phyloP scores from a whole-genome alignment of 148 eudicot species.

The Silene conica region DNA sequence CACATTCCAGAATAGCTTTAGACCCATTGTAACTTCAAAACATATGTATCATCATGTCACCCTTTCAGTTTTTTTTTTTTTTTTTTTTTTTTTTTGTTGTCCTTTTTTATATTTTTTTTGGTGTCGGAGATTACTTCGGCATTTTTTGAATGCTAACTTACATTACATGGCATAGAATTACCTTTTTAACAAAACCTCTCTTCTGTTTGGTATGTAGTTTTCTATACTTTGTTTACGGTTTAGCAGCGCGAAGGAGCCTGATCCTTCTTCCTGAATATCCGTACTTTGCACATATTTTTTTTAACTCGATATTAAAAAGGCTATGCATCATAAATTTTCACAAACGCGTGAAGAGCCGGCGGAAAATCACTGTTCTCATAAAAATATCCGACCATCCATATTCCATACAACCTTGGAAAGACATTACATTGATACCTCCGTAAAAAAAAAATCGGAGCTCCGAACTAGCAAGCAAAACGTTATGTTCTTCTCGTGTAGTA shows the following conservation, averaged over 20 bases:
- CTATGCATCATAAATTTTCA: not conserved
- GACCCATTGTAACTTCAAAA: not conserved
- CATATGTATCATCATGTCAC: not conserved
- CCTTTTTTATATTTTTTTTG: too few species aligned
- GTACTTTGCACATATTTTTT: not conserved
- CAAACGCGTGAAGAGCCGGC: not conserved
- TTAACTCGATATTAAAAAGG: not conserved
- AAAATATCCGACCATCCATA: not conserved
- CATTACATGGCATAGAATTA: too few species aligned
- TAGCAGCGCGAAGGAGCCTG: not conserved
- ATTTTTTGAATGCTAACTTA: too few species aligned
- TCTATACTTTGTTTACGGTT: not conserved
- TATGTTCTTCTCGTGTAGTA: not conserved
- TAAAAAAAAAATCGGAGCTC: not conserved
- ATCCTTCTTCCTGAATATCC: constrained; percentile 4
- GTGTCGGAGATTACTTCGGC: too few species aligned
- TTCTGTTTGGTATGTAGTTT: too few species aligned
- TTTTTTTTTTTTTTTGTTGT: not conserved
- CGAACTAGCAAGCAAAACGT: not conserved
- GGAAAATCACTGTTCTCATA: too few species aligned
- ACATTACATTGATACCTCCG: not conserved
- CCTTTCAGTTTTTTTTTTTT: not conserved
- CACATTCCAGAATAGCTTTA: not conserved
- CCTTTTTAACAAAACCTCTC: not conserved
- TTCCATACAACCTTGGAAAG: not conserved